These are phyloP conservation scores for Klebsormidium nitens DNA, from an alignment of 139 green algal species.

Conservation along the genomic window DNA sequence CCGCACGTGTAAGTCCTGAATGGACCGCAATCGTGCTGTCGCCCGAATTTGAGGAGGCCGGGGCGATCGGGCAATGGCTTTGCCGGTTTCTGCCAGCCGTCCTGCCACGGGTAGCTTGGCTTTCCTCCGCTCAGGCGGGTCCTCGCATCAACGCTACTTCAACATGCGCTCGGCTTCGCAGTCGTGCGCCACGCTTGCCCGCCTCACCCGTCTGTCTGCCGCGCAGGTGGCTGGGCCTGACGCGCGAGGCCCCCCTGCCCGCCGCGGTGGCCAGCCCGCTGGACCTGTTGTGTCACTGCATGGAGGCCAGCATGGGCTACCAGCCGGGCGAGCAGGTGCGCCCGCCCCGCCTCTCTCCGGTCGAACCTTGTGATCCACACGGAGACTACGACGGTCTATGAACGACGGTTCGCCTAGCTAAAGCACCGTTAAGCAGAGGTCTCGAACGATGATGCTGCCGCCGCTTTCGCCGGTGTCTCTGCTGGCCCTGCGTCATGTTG, in stretches of 20 bases:
- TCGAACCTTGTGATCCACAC: too few relatives aligned
- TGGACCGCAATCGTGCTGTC: background rate
- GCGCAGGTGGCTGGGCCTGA: constrained; percentile 20
- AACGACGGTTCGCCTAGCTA: too few relatives aligned
- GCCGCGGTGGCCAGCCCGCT: background rate
- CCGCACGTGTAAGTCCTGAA: background rate
- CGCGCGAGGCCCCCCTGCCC: background rate
- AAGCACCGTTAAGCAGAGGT: too few relatives aligned
- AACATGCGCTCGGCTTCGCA: background rate
- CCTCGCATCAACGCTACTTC: too few relatives aligned
- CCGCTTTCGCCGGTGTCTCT: too few relatives aligned
- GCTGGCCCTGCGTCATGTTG: too few relatives aligned
- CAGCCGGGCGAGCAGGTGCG: constrained; percentile 1
- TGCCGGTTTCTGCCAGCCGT: background rate
- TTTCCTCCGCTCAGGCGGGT: too few relatives aligned
- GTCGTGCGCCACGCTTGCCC: background rate
- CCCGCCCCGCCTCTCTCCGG: too few relatives aligned
- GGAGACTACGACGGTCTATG: too few relatives aligned
- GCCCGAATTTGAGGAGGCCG: background rate
- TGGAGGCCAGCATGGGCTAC: constrained; percentile 13
- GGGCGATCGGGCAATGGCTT: background rate
- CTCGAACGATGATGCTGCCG: too few relatives aligned
- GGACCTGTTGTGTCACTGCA: constrained; percentile 10
- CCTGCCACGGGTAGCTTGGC: background rate
- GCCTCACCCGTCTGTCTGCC: background rate